These are phyloP conservation scores for Euphorbia celastroides DNA, from an alignment of 441 rosid species.

Conservation along the genomic window DNA sequence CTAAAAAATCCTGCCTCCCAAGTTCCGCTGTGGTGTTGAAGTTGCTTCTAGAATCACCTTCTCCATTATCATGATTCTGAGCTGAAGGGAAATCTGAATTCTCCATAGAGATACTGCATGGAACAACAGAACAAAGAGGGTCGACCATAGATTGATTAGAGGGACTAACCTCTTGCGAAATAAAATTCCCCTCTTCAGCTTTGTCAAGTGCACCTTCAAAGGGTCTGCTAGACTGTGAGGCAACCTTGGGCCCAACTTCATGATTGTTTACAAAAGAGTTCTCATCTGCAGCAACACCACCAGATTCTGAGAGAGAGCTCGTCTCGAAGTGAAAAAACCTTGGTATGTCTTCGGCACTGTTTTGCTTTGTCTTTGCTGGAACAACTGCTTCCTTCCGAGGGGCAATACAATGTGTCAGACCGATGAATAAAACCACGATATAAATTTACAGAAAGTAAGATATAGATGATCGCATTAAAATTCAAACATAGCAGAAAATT, in stretches of 20 bases:
- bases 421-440: background rate
- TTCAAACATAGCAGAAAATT: background rate
- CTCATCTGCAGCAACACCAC: conserved; percentile 45
- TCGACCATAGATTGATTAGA: conserved; percentile 37
- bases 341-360: conserved; percentile 16
- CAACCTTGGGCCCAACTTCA: conserved; percentile 22
- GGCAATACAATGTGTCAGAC: conserved; percentile 4
- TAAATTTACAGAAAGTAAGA: background rate
- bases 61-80: conserved; percentile 24
- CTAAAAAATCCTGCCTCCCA: conserved; percentile 19
- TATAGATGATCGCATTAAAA: background rate
- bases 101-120: conserved; percentile 54
- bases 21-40: conserved; percentile 15
- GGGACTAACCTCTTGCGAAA: conserved; percentile 41
- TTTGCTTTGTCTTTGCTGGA: conserved; percentile 22
- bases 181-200: conserved; percentile 25
- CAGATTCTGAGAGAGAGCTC: conserved; percentile 67
- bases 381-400: conserved; percentile 32
- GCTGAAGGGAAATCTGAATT: conserved; percentile 20
- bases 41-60: conserved; percentile 23
- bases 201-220: conserved; percentile 29
- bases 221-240: conserved; percentile 35
- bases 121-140: conserved; percentile 73
- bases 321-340: conserved; percentile 42
- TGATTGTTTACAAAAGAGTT: conserved; percentile 38